Evolutionary conservation across 305 asterid genomes (phyloP).

Genomic region (Fraxinus nigra): DNA sequence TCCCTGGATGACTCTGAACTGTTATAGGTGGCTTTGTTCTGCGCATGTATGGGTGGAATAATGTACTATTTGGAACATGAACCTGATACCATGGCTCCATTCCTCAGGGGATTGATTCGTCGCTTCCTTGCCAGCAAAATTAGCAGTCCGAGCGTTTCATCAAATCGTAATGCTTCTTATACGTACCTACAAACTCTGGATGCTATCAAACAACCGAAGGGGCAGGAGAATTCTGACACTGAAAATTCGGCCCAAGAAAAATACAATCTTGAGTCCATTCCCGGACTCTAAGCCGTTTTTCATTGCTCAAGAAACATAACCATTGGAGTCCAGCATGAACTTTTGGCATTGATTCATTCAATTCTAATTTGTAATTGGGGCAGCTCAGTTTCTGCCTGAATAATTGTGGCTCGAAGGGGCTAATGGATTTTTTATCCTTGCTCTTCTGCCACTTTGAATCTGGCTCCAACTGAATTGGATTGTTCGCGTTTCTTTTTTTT

Average conservation of each 20-base stretch:
- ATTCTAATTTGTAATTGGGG: conserved; percentile 29
- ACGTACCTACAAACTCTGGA: conserved; percentile 73
- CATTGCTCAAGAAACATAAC: conserved; percentile 29
- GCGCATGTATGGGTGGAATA: conserved; percentile 95
- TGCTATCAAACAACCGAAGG: conserved; percentile 66
- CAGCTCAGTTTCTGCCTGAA: conserved; percentile 25
- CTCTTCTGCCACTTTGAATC: background rate
- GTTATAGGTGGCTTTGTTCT: conserved; percentile 79
- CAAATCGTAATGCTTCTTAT: conserved; percentile 66
- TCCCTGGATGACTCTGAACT: conserved; percentile 2
- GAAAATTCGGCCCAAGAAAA: conserved; percentile 54
- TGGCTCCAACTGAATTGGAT: background rate
- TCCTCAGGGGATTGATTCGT: conserved; percentile 84
- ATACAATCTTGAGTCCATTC: conserved; percentile 94
- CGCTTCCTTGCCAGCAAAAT: conserved; percentile 96
- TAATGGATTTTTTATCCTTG: conserved; percentile 14
- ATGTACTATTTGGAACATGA: conserved; percentile 97
- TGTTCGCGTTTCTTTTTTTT: background rate
- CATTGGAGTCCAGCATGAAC: conserved; percentile 18
- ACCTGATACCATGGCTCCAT: conserved; percentile 97
- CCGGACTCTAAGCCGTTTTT: conserved; percentile 77
- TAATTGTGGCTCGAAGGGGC: conserved; percentile 20
- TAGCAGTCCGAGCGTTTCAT: conserved; percentile 71
- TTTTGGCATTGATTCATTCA: conserved; percentile 21
- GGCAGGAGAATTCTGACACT: conserved; percentile 43